A percentile compares a stretch with the other conserved stretches of the same genome.
Conservation (phyloP, 495 filamentous ascomycete species). For the Hyphodiscus hymeniophilus region DNA sequence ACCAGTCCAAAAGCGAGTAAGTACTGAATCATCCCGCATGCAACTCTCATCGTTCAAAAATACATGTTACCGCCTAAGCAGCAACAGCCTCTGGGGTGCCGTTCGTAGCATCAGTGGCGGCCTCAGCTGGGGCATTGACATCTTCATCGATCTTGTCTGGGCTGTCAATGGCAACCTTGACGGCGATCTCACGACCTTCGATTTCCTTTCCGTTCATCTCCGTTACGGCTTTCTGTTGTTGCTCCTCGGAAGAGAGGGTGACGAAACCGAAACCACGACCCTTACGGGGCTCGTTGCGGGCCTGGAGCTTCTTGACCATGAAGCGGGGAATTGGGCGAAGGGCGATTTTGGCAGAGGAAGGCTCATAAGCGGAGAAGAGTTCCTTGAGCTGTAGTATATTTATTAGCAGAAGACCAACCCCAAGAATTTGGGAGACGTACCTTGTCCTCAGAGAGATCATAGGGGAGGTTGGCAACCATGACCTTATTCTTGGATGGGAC, state of each 20-base stretch:
- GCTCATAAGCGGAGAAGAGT: slow-evolving; percentile 82
- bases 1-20: slow-evolving; percentile 21
- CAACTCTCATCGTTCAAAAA: slow-evolving; percentile 21
- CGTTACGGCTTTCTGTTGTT: slow-evolving; percentile 89
- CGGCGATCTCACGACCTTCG: slow-evolving; percentile 96
- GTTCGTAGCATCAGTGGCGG: slow-evolving; percentile 25
- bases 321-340: slow-evolving; percentile 97
- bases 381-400: slow-evolving; percentile 71
- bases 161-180: slow-evolving; percentile 99
- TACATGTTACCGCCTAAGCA: slow-evolving; percentile 25
- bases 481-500: slow-evolving; percentile 99
- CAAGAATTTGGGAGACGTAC: slow-evolving; percentile 35
- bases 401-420: slow-evolving; percentile 30
- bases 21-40: slow-evolving; percentile 13
- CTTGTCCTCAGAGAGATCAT: slow-evolving; percentile 96
- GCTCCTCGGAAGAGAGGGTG: slow-evolving; percentile 86
- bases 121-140: slow-evolving; percentile 35
- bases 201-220: slow-evolving; percentile 99
- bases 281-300: slow-evolving; percentile 96
- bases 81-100: slow-evolving; percentile 24
- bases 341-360: slow-evolving; percentile 92
- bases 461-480: slow-evolving; percentile 98
- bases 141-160: slow-evolving; percentile 91
- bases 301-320: slow-evolving; percentile 99
- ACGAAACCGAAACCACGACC: slow-evolving; percentile 98